A percentile compares a stretch with the other conserved stretches of the same genome.
These are phyloP conservation scores for Fusarium newnesense DNA, from an alignment of 2,329 filamentous ascomycete genomes.

Conservation along the genomic window DNA sequence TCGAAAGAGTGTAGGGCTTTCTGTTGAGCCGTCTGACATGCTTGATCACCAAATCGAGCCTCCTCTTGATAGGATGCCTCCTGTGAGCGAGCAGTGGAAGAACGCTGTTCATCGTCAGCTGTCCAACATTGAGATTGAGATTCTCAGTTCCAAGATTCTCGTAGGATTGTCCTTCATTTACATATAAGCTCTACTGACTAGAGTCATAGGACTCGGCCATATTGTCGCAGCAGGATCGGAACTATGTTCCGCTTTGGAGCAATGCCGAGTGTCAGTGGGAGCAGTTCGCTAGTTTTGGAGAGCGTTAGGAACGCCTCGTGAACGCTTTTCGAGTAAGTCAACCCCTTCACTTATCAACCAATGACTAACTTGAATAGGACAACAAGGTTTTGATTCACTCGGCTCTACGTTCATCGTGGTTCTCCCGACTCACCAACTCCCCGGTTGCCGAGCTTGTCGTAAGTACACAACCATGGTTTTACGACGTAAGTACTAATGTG, in stretches of 20 bases:
- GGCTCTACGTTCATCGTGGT: slow-evolving; percentile 36
- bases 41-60: slow-evolving; percentile 25
- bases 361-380: slow-evolving; percentile 9
- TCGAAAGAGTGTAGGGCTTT: background rate
- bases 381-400: slow-evolving; percentile 42
- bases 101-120: slow-evolving; percentile 31
- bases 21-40: slow-evolving; percentile 5
- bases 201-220: slow-evolving; percentile 23
- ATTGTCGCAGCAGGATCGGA: slow-evolving; percentile 29
- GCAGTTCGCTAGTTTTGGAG: slow-evolving; percentile 37
- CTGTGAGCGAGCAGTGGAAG: slow-evolving; percentile 30
- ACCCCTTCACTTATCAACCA: fast-evolving
- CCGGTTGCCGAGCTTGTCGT: slow-evolving; percentile 35
- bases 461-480: background rate
- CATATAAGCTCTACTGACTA: background rate
- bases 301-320: slow-evolving; percentile 40
- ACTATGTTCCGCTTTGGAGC: slow-evolving; percentile 38
- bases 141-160: slow-evolving; percentile 34
- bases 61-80: slow-evolving; percentile 23
- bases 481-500: background rate
- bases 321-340: slow-evolving; percentile 32
- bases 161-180: background rate
- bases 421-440: slow-evolving; percentile 35
- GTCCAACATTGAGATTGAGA: slow-evolving; percentile 38
- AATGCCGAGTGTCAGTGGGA: slow-evolving; percentile 39